These are phyloP conservation scores for Chrysanthemum lavandulifolium DNA, from an alignment of 129 eudicot genomes.

Conservation along the genomic window DNA sequence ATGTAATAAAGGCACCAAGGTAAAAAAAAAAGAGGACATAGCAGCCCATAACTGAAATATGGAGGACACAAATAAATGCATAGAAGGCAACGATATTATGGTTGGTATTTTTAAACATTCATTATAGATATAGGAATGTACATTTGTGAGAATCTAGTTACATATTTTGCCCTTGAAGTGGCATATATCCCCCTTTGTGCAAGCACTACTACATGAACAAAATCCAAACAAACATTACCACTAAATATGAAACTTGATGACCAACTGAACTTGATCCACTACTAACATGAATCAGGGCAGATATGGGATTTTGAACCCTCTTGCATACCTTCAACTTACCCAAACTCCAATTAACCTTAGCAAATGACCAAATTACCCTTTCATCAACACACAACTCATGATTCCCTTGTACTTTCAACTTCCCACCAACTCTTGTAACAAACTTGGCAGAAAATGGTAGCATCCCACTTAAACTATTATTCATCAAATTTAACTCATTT, in stretches of 20 bases:
- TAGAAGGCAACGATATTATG: not conserved
- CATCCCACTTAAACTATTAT: slow-evolving; percentile 69
- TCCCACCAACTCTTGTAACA: slow-evolving; percentile 43
- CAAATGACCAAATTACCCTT: slow-evolving; percentile 31
- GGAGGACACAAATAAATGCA: not conserved
- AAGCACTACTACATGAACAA: slow-evolving; percentile 12
- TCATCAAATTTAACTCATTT: slow-evolving; percentile 59
- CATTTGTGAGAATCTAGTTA: slow-evolving; percentile 28
- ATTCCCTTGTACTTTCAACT: slow-evolving; percentile 68
- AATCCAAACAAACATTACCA: slow-evolving; percentile 28
- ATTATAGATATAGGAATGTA: slow-evolving; percentile 29
- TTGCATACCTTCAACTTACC: slow-evolving; percentile 50
- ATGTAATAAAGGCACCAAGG: not conserved
- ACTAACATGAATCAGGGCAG: slow-evolving; percentile 40
- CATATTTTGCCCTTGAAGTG: slow-evolving; percentile 20
- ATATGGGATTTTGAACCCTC: slow-evolving; percentile 32
- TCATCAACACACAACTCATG: slow-evolving; percentile 58
- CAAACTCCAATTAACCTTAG: slow-evolving; percentile 30
- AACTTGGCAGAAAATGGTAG: slow-evolving; percentile 57
- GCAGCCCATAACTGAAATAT: not conserved
- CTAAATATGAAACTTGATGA: slow-evolving; percentile 20
- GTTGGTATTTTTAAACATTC: not conserved
- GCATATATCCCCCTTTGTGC: not conserved
- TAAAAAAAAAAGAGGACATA: not conserved
- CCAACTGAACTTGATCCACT: slow-evolving; percentile 19